Conservation (phyloP, 192 early-diverging fungal genomes). For the Entomortierella beljakovae region DNA sequence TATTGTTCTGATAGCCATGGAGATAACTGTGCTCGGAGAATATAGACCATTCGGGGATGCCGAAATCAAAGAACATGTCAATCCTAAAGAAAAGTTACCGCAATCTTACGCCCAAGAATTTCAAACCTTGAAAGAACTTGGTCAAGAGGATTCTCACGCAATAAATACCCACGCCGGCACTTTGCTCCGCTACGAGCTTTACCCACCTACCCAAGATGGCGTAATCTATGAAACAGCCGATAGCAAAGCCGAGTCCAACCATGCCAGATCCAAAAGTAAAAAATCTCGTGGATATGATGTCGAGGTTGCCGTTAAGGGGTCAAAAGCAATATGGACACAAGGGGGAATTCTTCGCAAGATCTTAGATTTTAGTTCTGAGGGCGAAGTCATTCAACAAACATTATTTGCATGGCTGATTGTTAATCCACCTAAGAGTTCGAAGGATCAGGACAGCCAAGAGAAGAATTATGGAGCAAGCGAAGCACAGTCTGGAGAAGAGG, state of each 20-base stretch:
- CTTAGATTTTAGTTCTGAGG: conserved; percentile 43
- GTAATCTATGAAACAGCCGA: conserved; percentile 6
- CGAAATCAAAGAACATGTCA: background rate
- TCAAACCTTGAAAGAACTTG: background rate
- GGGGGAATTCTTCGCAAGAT: conserved; percentile 50
- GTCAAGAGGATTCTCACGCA: background rate
- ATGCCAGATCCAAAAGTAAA: background rate
- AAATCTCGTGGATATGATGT: conserved; percentile 44
- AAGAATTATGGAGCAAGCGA: conserved; percentile 3
- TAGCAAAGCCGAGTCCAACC: background rate
- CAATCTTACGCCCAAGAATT: background rate
- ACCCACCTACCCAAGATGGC: conserved; percentile 38
- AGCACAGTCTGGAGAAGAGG: background rate
- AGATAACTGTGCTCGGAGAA: conserved; percentile 32
- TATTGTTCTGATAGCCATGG: conserved; percentile 15
- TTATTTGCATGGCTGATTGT: conserved; percentile 57
- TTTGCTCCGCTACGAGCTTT: conserved; percentile 18
- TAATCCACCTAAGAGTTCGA: conserved; percentile 2
- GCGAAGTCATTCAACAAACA: conserved; percentile 46
- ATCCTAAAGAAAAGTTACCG: background rate
- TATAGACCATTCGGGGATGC: conserved; percentile 7
- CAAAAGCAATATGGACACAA: conserved; percentile 53
- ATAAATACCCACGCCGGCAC: background rate
- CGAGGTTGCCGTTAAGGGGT: conserved; percentile 38
- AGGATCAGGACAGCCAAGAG: background rate